Base-by-base conservation (phyloP, 2,329 filamentous ascomycete species). In the Xylariales sp. region DNA sequence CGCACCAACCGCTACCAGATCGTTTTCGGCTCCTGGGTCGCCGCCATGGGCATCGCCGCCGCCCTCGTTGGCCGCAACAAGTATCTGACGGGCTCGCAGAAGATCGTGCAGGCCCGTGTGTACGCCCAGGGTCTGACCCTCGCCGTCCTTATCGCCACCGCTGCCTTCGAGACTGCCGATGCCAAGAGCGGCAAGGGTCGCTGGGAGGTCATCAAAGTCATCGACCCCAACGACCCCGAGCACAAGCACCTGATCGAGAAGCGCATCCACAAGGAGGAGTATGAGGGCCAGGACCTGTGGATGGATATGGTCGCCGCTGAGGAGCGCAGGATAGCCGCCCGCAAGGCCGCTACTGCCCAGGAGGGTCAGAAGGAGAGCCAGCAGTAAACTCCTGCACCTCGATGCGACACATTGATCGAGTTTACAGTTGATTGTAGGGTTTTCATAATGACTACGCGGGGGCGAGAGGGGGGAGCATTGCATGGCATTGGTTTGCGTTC, bases 211-310 rank as follows among this genome's bases (percentile, higher is more conserved):
- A 74, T 95, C 52, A 81, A 82, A 74, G 76, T 93, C 11, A 49
- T 90, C 30, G 86, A 91, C 62, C 85, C 86, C 37, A 73, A 87
- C 49, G 88, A 95, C 59, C 88, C 87, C 3, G 79, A 83, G 65
- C 87, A 90, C 64, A 85, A 88, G 74, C 73, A 85, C 53, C 60
- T 89, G 49, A 86, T 94, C 50, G 87, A 94, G 76, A 91, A 90
- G 79, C 81, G 72, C 67, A 77, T 93, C 38, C 87, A 94, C 61
- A 86, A 89, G 67, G 88, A 94, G 70, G 74, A 86, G 46, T 93
- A 94, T 61, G 76, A 83, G 58, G 87, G 88, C 30, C 87, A 95
- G 68, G 90, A 97, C 63, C 74, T 96, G 54, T 98, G 93, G 93
- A 93, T 80, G 71, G 83, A 91, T 53, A 91, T 91, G 85, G 83